These are phyloP conservation scores for Tulasnella calospora DNA, from an alignment of 768 basidiomycete genomes.

Conservation along the genomic window DNA sequence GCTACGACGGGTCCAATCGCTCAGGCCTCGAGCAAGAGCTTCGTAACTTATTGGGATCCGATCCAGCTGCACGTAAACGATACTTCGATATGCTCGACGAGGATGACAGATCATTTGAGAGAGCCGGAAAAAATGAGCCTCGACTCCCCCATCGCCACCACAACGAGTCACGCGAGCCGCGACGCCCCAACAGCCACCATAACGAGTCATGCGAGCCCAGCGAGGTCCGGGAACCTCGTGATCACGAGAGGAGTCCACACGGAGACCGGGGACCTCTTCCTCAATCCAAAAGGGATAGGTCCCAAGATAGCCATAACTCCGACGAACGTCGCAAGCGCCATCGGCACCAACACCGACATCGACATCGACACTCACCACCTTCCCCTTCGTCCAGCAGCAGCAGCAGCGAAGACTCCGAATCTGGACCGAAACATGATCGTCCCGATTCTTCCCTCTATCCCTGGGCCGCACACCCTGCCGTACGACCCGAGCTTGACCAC, in stretches of 20 bases:
- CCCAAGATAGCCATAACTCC: background rate
- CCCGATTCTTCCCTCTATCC: background rate
- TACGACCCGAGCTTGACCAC: background rate
- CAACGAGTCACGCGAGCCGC: no score
- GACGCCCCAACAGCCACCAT: no score
- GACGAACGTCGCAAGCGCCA: background rate
- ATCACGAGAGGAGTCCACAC: background rate
- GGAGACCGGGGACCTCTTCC: background rate
- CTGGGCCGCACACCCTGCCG: background rate
- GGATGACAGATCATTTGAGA: background rate
- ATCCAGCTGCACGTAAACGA: background rate
- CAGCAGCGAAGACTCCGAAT: background rate
- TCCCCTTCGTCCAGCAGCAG: background rate
- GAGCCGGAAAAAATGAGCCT: background rate
- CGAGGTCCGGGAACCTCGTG: background rate
- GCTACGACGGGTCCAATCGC: background rate
- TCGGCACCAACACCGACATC: background rate
- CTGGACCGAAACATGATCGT: background rate
- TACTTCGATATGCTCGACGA: background rate
- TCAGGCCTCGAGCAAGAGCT: background rate
- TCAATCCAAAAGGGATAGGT: background rate
- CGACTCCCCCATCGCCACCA: background rate
- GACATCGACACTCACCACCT: background rate
- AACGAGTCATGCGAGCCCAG: background rate
- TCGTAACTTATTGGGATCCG: background rate